Percentiles rank a stretch among this genome's conserved stretches.
phyloP scores from a whole-genome alignment of 768 basidiomycete genomes.

The Fistulinella prunicolor region DNA sequence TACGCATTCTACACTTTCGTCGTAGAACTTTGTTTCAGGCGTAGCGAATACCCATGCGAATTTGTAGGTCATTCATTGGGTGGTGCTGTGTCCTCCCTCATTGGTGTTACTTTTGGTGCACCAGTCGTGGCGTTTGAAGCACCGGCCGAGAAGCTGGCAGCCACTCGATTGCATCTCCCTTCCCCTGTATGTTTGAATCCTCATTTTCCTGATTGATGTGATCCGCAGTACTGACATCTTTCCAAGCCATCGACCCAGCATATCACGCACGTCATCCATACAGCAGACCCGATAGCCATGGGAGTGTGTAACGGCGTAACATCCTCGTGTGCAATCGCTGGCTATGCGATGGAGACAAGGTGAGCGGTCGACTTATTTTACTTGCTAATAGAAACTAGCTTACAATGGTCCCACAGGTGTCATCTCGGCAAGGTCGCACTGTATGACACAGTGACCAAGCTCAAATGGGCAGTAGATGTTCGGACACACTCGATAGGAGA shows the following conservation, averaged over 20 bases:
- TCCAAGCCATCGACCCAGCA: conserved; percentile 65
- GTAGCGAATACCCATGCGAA: not conserved
- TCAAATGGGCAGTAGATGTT: conserved; percentile 76
- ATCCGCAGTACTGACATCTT: conserved; percentile 3
- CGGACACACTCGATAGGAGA: conserved; percentile 69
- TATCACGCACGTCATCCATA: conserved; percentile 88
- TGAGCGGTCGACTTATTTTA: conserved; percentile 26
- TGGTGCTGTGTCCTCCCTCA: conserved; percentile 77
- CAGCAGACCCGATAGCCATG: conserved; percentile 91
- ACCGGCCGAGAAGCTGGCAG: conserved; percentile 68
- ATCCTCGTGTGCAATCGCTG: conserved; percentile 76
- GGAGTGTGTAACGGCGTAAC: conserved; percentile 75
- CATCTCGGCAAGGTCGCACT: conserved; percentile 80
- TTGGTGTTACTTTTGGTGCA: conserved; percentile 88
- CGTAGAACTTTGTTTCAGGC: not conserved
- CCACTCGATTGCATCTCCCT: conserved; percentile 81
- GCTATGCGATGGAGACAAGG: conserved; percentile 81
- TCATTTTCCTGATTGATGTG: not conserved
- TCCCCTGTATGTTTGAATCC: conserved; percentile 56
- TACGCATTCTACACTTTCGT: conserved; percentile 16
- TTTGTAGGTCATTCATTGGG: conserved; percentile 72
- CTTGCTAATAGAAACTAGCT: conserved; percentile 1
- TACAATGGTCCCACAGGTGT: conserved; percentile 45
- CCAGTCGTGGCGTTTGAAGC: conserved; percentile 92
- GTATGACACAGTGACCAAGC: conserved; percentile 82